Base-by-base conservation (phyloP, 345 rosid genomes). In the Luvunga scandens region DNA sequence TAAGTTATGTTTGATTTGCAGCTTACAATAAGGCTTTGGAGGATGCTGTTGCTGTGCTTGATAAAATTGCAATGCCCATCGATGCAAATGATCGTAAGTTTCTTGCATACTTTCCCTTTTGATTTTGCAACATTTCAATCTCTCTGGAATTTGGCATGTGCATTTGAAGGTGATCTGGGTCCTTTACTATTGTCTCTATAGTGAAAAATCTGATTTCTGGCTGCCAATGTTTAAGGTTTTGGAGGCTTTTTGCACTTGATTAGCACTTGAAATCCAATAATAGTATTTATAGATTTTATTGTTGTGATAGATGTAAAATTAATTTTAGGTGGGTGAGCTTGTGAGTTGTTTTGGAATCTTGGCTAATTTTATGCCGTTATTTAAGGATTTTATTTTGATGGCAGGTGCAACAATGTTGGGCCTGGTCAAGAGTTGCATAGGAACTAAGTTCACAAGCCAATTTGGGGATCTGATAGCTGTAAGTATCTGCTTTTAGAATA, bases 381-480 rank as follows among this genome's bases (percentile, higher is more conserved):
- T 64, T 64, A 65, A 36, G 31, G 2, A 21, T 1, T 76, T 42
- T 7, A n/a, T 42, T 18, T 57, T 19, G 31, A 22, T 86, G 60
- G 66, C 88, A 91, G 95, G 95, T 86, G 86, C 85, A 72, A 80
- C 83, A 67, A 83, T 92, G 89, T 82, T 95, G 83, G 91, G 93
- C 69, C 79, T 95, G 48, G 95, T 95, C 57, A 92, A 95, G 87
- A 95, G 98, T 84, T 90, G 95, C 81, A 92, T 93, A 66, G 97
- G 98, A 13, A 95, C 99, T 71, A 95, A 95, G 88, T 94, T 95
- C 85, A 95, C 98, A 6, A 86, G 99, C 84, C 97, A 95, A 77
- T 95, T 93, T 84, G 99, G 98, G 18, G 94, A 95, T 82, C 85
- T 94, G 8, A 89, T 95, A 83, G 99, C 99, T 79, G 99, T 94